Conservation (phyloP, 306 rosid genomes). For the Prunus dulcis region DNA sequence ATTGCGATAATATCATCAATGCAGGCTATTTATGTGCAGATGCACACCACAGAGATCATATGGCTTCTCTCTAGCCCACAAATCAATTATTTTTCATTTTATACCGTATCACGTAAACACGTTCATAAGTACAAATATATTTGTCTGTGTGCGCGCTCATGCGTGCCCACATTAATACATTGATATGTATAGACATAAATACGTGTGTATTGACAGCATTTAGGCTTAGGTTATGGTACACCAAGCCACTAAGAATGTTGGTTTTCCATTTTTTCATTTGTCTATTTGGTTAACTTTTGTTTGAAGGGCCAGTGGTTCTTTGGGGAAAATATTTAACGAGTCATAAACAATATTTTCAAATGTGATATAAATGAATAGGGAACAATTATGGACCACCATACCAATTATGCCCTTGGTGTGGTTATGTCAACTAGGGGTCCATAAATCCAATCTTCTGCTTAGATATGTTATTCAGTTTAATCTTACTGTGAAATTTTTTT, state of each 20-base stretch:
- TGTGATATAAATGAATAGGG: background rate
- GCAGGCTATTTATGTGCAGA: background rate
- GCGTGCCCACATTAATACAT: background rate
- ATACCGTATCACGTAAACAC: background rate
- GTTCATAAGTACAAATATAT: background rate
- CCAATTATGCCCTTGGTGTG: background rate
- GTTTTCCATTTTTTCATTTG: background rate
- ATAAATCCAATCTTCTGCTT: background rate
- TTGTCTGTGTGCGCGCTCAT: too few species aligned
- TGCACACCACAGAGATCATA: background rate
- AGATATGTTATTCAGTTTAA: background rate
- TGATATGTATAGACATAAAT: background rate
- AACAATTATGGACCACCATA: background rate
- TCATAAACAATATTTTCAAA: background rate
- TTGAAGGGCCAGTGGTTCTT: background rate
- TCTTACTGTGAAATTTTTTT: background rate
- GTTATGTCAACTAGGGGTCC: background rate
- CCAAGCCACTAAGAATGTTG: background rate
- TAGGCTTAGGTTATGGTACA: background rate
- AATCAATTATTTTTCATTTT: background rate
- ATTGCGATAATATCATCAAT: background rate
- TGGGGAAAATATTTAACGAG: background rate
- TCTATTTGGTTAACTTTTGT: background rate
- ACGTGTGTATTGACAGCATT: background rate
- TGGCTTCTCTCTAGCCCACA: background rate